These are phyloP conservation scores for Dryadomyces quercivorus DNA, from an alignment of 2,329 filamentous ascomycete species.

Conservation along the genomic window DNA sequence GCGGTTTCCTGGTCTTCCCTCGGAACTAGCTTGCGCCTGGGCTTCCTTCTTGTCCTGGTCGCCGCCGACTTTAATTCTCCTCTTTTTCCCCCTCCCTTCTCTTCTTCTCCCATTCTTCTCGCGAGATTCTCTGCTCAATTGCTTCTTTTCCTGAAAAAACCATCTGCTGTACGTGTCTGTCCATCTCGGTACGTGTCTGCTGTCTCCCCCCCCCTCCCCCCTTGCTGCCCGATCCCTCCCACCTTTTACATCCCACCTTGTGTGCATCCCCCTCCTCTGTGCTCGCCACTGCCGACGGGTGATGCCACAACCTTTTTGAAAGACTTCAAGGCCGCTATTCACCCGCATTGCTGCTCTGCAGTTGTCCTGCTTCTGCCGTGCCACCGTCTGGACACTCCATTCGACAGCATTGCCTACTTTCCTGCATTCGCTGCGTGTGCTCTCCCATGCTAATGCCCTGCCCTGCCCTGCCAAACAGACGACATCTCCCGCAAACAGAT, in stretches of 20 bases:
- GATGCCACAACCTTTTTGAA: neutral
- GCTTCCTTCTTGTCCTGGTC: neutral
- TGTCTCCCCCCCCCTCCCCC: neutral
- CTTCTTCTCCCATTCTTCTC: neutral
- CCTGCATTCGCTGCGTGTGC: neutral
- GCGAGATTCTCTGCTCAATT: neutral
- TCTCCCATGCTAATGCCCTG: neutral
- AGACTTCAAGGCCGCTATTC: neutral
- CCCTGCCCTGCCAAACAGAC: neutral
- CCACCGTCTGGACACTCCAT: neutral
- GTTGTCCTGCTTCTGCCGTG: neutral
- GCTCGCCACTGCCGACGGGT: neutral
- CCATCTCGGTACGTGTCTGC: neutral
- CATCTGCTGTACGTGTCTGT: too few species aligned
- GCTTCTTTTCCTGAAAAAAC: neutral
- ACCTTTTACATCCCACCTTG: neutral
- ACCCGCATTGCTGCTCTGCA: neutral
- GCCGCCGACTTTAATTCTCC: neutral
- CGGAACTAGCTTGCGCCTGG: neutral
- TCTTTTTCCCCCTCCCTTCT: neutral
- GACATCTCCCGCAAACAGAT: neutral
- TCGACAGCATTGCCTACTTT: neutral
- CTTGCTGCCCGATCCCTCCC: neutral
- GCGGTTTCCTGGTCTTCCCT: neutral
- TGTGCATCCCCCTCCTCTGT: neutral